phyloP scores from a whole-genome alignment of 2,329 filamentous ascomycete genomes.

The Zymoseptoria passerinii region DNA sequence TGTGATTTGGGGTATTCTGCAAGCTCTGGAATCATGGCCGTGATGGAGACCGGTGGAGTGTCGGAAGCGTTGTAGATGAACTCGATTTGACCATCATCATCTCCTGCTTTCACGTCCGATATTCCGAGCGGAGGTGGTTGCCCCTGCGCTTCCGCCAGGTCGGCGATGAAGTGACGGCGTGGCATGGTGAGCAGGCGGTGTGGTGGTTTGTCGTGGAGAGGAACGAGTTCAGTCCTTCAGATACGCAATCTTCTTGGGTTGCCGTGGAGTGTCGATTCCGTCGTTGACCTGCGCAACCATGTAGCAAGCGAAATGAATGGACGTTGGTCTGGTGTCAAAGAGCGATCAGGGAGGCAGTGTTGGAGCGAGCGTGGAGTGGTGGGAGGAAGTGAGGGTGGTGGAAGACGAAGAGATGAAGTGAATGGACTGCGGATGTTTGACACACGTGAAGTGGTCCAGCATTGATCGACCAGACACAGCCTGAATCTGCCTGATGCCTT shows the following conservation, averaged over 20 bases:
- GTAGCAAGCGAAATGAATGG: background rate
- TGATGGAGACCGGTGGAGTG: constrained; percentile 28
- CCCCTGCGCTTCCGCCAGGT: constrained; percentile 41
- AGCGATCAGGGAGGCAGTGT: background rate
- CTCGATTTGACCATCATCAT: constrained; percentile 63
- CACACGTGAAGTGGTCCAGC: background rate
- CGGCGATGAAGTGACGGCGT: constrained; percentile 55
- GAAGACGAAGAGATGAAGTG: background rate
- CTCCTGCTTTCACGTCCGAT: constrained; percentile 49
- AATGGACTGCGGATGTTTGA: background rate
- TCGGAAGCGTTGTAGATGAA: constrained; percentile 44
- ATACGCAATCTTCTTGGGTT: background rate
- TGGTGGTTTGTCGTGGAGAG: background rate
- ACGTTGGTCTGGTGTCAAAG: background rate
- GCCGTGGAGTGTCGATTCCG: background rate
- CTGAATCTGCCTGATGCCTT: background rate
- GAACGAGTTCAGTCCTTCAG: no score
- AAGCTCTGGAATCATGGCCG: constrained; percentile 43
- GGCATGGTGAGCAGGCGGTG: constrained; percentile 45
- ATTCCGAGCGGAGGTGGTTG: constrained; percentile 42
- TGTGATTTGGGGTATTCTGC: constrained; percentile 53
- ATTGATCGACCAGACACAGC: background rate
- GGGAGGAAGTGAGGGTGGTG: background rate
- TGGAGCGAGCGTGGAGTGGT: background rate
- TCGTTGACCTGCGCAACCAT: background rate